Conservation (phyloP, 1,284 basidiomycete species). For the Ustilago sp. region DNA sequence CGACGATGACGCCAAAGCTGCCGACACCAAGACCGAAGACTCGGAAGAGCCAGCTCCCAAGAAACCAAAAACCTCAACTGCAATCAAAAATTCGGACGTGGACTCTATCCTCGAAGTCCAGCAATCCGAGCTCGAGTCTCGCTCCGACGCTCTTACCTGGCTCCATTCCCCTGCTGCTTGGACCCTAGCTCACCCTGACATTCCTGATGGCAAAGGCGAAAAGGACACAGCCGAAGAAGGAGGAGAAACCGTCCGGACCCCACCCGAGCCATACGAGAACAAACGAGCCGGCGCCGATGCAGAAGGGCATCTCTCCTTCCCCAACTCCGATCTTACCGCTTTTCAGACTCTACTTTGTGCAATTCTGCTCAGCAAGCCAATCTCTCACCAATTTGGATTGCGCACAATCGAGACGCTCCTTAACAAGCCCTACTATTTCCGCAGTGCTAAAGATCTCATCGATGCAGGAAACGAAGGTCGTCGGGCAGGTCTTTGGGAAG, state of each 20-base stretch:
- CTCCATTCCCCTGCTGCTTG: conserved; percentile 36
- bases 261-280: conserved; percentile 34
- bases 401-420: conserved; percentile 50
- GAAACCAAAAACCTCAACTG: conserved; percentile 32
- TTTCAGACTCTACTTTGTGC: conserved; percentile 52
- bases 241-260: conserved; percentile 26
- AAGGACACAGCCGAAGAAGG: conserved; percentile 35
- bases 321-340: conserved; percentile 43
- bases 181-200: conserved; percentile 33
- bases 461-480: conserved; percentile 49
- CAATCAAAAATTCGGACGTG: conserved; percentile 7
- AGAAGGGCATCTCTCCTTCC: conserved; percentile 40
- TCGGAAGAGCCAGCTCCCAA: conserved; percentile 25
- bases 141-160: conserved; percentile 37
- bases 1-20: background rate
- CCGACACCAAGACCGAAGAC: background rate
- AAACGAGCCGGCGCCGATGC: conserved; percentile 12
- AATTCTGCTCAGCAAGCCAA: conserved; percentile 53
- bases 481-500: conserved; percentile 51
- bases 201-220: conserved; percentile 34
- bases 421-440: conserved; percentile 47
- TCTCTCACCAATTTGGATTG: conserved; percentile 49
- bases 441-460: conserved; percentile 33
- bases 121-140: conserved; percentile 42
- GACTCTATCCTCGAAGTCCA: conserved; percentile 44